These are phyloP conservation scores for Phytopythium delawarense DNA, from an alignment of 352 stramenopile species.

Conservation along the genomic window DNA sequence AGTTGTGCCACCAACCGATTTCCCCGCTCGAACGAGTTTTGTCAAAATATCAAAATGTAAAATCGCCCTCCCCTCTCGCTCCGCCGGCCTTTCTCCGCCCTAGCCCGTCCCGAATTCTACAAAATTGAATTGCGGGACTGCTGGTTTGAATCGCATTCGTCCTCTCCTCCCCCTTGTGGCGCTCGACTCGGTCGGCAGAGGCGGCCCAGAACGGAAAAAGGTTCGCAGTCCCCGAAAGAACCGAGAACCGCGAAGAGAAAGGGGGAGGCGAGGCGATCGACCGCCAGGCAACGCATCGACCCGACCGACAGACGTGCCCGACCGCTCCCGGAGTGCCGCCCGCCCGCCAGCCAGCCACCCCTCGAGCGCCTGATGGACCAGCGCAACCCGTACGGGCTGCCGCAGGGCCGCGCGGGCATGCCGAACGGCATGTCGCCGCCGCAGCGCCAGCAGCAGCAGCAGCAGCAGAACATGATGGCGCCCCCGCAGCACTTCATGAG, in stretches of 20 bases:
- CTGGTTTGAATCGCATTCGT: background rate
- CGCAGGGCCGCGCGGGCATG: conserved; percentile 28
- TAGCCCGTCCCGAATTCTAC: background rate
- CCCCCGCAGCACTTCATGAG: conserved; percentile 66
- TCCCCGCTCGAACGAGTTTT: no score
- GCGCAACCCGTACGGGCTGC: conserved; percentile 59
- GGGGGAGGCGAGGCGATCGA: background rate
- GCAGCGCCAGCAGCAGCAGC: conserved; percentile 9
- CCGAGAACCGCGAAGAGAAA: background rate
- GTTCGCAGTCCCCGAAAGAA: background rate
- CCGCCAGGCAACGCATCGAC: background rate
- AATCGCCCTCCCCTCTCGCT: background rate
- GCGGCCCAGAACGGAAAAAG: background rate
- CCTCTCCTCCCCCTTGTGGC: background rate
- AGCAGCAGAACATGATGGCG: conserved; percentile 30
- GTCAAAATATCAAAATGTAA: no score
- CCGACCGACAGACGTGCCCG: background rate
- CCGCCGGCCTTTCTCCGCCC: background rate
- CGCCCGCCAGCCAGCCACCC: background rate
- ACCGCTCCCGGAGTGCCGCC: no score
- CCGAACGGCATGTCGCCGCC: conserved; percentile 33
- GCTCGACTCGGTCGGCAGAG: background rate
- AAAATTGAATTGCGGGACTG: background rate
- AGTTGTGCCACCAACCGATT: no score
- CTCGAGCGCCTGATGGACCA: conserved; percentile 43